Evolutionary conservation across 2,329 filamentous ascomycete genomes (phyloP).

Genomic region (Emergomyces orientalis): DNA sequence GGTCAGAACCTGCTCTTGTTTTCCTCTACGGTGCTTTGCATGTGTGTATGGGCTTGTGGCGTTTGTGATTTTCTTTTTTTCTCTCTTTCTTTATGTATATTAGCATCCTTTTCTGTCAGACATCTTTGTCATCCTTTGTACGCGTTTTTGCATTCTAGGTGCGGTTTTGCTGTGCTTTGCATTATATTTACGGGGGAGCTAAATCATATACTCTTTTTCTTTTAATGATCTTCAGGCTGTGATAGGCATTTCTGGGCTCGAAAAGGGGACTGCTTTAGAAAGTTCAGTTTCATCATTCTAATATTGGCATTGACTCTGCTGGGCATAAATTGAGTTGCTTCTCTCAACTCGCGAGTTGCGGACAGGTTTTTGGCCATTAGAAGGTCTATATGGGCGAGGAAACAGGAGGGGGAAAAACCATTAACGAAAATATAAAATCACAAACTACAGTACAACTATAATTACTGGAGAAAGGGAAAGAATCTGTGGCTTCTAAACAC

Average conservation of each 20-base stretch:
- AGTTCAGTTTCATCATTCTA: not conserved
- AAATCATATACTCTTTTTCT: not conserved
- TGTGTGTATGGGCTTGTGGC: not conserved
- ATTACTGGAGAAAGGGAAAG: not conserved
- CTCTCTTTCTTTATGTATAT: not conserved
- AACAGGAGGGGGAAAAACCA: not conserved
- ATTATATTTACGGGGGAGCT: not conserved
- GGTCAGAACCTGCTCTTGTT: not conserved
- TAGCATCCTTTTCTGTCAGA: not conserved
- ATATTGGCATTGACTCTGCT: not conserved
- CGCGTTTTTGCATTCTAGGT: not conserved
- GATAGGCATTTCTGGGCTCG: not conserved
- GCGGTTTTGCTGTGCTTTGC: not conserved
- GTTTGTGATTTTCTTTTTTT: not conserved
- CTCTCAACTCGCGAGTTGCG: too few species aligned
- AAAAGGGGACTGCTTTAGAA: not conserved
- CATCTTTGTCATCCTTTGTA: not conserved
- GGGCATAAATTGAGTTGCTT: not conserved
- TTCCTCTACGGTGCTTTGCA: not conserved
- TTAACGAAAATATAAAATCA: not conserved
- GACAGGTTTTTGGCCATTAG: too few species aligned
- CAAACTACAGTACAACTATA: not conserved
- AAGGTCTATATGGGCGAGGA: not conserved
- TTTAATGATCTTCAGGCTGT: not conserved
- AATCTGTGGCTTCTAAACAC: not conserved